Base-by-base conservation (phyloP, 768 basidiomycete genomes). In the Termitomyces titanicus region DNA sequence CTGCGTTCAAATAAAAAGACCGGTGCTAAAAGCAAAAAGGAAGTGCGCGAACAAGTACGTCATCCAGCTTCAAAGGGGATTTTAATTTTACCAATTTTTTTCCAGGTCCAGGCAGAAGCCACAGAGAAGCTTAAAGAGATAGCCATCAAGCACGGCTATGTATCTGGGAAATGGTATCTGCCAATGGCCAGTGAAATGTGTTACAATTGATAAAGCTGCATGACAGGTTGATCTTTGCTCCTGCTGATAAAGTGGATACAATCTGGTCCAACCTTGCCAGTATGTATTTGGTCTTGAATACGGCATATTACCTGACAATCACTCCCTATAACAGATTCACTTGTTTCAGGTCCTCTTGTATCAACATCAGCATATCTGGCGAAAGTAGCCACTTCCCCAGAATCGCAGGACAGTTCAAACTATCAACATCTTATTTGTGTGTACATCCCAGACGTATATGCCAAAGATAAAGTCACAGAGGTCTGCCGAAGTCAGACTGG, bases 1-100 rank as follows among this genome's bases (percentile, higher is more conserved):
- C 53, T 77, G 5, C 83, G 86, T 6, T 77, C 83, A 5, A 89
- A 73, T 63, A 90, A 89, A 70, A 89, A 88, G 67, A 82, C 83
- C 20, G 87, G 87, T 6, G 74, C 76, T 0, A 85, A 79, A 69
- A 86, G 86, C 61, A 91, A 90, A 68, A 90, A 88, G 65, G 86
- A 90, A 67, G 67, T 86, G 7, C 79, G 86, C 39, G 88, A 90
- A 66, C 72, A 84, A 71, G 88, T 87, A 65, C 18, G 68, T 47
- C 31, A 33, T 38, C 18, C 46, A 38, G 33, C 10, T 18, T n/a
- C 24, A 18, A 5, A 27, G 18, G 22, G 10, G 5, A 24, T 31
- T 34, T 34, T 29, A 15, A 3, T 3, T 33, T 49, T 12, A 9
- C 15, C 60, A 46, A 47, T 33, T 13, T 52, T 29, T 39, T 20